phyloP scores from a whole-genome alignment of 345 rosid species.

The Limnanthes douglasii region DNA sequence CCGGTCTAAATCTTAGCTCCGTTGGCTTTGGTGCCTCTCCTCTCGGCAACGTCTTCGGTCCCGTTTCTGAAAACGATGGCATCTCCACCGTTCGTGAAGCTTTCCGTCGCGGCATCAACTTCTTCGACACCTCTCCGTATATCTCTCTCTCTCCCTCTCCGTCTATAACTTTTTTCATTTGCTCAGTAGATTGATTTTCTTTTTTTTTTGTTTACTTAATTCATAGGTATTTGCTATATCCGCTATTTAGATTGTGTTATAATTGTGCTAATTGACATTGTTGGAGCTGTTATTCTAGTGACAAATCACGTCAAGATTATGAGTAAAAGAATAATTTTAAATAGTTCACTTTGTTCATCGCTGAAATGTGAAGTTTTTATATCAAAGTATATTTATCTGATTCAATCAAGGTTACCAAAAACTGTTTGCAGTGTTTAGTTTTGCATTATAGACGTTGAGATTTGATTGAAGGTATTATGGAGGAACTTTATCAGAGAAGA shows the following conservation, averaged over 20 bases:
- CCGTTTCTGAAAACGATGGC: constrained; percentile 70
- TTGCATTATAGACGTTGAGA: no score
- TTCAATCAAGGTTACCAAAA: no score
- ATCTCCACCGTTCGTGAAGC: constrained; percentile 68
- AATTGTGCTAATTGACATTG: no score
- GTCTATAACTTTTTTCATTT: no score
- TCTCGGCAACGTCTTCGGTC: constrained; percentile 74
- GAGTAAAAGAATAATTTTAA: no score
- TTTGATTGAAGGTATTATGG: constrained; percentile 53
- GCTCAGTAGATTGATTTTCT: not conserved
- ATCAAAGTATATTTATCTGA: no score
- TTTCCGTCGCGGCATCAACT: constrained; percentile 76
- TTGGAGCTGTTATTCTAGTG: no score
- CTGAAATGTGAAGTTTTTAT: no score
- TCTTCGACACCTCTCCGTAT: constrained; percentile 99
- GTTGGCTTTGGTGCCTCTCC: constrained; percentile 94
- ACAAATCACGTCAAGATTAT: no score
- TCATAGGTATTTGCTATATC: not conserved
- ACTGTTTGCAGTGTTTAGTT: no score
- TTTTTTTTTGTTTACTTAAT: not conserved
- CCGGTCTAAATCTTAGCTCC: constrained; percentile 60
- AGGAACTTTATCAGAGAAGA: constrained; percentile 75
- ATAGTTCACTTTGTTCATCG: no score
- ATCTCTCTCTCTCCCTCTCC: constrained; percentile 3
- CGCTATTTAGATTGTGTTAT: not conserved